Conservation (phyloP, 768 basidiomycete genomes). For the Xerocomellus intermedius region DNA sequence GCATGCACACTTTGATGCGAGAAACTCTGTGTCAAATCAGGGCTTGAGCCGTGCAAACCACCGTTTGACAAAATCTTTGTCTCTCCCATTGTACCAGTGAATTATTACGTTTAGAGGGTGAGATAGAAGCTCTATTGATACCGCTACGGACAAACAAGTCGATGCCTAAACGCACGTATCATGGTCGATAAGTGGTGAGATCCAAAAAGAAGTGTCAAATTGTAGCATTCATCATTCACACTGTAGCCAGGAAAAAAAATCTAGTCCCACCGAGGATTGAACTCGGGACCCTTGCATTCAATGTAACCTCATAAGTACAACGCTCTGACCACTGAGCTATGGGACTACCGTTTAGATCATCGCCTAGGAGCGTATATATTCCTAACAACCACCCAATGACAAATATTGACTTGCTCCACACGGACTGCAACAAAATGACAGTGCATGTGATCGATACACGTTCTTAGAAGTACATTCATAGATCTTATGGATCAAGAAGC, state of each 20-base stretch:
- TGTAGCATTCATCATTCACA: neutral
- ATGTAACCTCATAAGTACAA: slow-evolving; percentile 59
- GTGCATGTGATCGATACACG: neutral
- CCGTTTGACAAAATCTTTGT: neutral
- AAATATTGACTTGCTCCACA: neutral
- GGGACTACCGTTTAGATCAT: slow-evolving; percentile 33
- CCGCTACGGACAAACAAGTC: no score
- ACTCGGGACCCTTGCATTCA: slow-evolving; percentile 61
- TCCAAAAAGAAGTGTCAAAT: neutral
- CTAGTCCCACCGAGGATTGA: slow-evolving; percentile 63
- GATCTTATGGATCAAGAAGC: slow-evolving; percentile 26
- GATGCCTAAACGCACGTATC: no score
- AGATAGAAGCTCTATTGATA: no score
- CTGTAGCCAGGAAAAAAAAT: slow-evolving; percentile 26
- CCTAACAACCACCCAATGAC: neutral
- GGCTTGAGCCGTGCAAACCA: neutral
- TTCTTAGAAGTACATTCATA: neutral
- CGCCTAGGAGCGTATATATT: neutral
- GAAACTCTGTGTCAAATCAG: neutral
- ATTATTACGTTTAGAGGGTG: neutral
- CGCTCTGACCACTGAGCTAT: slow-evolving; percentile 64
- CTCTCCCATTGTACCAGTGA: neutral
- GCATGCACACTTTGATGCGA: neutral
- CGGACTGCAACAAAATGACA: no score
- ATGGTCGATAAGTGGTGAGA: neutral